Evolutionary conservation across 768 basidiomycete genomes (phyloP).

Genomic region (Mycena vulgaris): DNA sequence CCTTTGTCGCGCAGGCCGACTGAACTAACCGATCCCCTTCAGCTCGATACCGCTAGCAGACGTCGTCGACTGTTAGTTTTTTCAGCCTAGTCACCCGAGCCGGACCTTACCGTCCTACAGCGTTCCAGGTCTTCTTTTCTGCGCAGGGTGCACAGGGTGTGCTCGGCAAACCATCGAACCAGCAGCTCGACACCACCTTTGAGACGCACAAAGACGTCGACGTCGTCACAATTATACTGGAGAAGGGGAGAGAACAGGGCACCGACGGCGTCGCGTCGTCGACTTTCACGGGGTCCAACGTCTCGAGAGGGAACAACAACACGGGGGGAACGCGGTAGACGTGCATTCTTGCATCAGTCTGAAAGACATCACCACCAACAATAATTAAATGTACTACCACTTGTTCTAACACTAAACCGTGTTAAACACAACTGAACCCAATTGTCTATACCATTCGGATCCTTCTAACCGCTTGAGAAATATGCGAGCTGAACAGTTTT

Average conservation of each 20-base stretch:
- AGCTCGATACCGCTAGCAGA: conserved; percentile 81
- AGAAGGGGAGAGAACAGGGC: conserved; percentile 73
- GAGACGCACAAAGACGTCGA: conserved; percentile 76
- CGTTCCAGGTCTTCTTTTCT: conserved; percentile 81
- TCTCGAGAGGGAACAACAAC: conserved; percentile 39
- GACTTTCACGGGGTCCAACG: conserved; percentile 40
- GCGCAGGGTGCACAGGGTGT: conserved; percentile 85
- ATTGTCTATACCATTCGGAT: too few species aligned
- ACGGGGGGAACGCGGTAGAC: not conserved
- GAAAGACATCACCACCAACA: conserved; percentile 6
- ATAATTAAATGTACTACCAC: conserved; percentile 33
- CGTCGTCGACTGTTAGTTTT: conserved; percentile 83
- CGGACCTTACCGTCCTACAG: conserved; percentile 51
- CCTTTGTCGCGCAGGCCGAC: conserved; percentile 2
- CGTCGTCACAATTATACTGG: conserved; percentile 70
- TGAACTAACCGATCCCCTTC: conserved; percentile 24
- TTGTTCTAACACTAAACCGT: not conserved
- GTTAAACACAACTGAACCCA: too few species aligned
- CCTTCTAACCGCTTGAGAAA: too few species aligned
- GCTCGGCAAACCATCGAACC: conserved; percentile 82
- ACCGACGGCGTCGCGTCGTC: conserved; percentile 60
- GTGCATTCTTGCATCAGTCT: not conserved
- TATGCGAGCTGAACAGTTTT: too few species aligned
- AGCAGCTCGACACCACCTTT: conserved; percentile 85
- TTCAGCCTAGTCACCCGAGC: not conserved